Base-by-base conservation (phyloP, 2,329 filamentous ascomycete species). In the Thielaviopsis populi region DNA sequence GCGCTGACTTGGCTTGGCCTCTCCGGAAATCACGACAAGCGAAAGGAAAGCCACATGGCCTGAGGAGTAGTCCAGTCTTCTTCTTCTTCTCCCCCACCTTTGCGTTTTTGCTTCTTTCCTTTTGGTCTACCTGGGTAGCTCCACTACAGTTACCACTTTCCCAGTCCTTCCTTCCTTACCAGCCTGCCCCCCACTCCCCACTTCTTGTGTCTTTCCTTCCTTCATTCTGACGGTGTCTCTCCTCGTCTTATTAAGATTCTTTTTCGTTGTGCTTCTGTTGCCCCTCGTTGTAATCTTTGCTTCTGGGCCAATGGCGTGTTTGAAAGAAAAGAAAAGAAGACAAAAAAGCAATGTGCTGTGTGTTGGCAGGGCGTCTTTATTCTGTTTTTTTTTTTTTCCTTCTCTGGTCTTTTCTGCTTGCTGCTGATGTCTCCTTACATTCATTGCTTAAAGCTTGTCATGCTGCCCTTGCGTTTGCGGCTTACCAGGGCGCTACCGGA, bases 31-130 rank as follows among this genome's bases (percentile, higher is more conserved):
- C n/a, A 27, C 4, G 19, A 56, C 53, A 56, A 56, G 53, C 53
- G 53, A 56, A 19, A 56, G 27, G 53, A 56, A 56, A 56, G 53
- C 53, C 53, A 56, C 53, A 56, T 56, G 53, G 53, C 53, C 27
- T 37, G 30, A 56, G 27, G 53, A 33, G 24, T 22, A 22, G 30
- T 24, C 15, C 27, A 56, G 53, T n/a, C 30, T 10, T 17, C n/a
- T n/a, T n/a, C n/a, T 22, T 53, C 42, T 46, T 46, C 43, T 11
- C n/a, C 30, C 24, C 53, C 53, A 33, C 53, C 30, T 37, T 56
- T 37, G 24, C 53, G n/a, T 10, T 56, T 1, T n/a, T 46, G 1
- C 13, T 46, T 46, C 4, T 8, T 8, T 46, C 30, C 5, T 17
- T 17, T 56, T 56, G 5, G 1, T 56, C 46, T 50, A 15, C 46